These are phyloP conservation scores for Starmerella floricola DNA, from an alignment of 805 yeast genomes.

Conservation along the genomic window DNA sequence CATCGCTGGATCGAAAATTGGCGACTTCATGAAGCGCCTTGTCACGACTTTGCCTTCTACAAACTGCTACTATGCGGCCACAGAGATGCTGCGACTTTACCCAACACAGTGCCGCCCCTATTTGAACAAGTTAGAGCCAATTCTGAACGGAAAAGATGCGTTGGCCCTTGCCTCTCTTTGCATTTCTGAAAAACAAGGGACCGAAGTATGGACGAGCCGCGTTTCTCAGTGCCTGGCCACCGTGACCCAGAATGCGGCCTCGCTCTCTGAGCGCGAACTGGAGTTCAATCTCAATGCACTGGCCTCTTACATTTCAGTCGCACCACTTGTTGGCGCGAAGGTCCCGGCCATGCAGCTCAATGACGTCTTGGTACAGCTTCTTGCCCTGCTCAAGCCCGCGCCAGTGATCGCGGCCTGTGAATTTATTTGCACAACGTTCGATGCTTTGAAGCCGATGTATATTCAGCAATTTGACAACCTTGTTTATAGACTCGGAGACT, in stretches of 20 bases:
- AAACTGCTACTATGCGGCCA: conserved; percentile 4
- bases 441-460: conserved; percentile 10
- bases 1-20: conserved; percentile 64
- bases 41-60: conserved; percentile 21
- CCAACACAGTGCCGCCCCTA: conserved; percentile 23
- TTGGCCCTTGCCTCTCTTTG: conserved; percentile 14
- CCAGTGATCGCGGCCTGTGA: conserved; percentile 3
- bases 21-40: conserved; percentile 38
- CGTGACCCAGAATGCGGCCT: background rate
- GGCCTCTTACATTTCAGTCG: conserved; percentile 6
- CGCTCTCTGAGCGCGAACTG: background rate
- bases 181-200: conserved; percentile 17
- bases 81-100: conserved; percentile 11
- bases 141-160: background rate
- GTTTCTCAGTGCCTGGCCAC: conserved; percentile 1
- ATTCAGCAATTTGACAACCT: conserved; percentile 17
- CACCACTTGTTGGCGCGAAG: conserved; percentile 7
- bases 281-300: conserved; percentile 1
- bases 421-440: conserved; percentile 13
- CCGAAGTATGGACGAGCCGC: conserved; percentile 15
- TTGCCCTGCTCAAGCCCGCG: conserved; percentile 8
- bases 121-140: conserved; percentile 14
- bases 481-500: conserved; percentile 16
- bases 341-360: conserved; percentile 12
- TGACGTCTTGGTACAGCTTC: background rate